These are phyloP conservation scores for Anethum foeniculum DNA, from an alignment of 140 eudicot species.

Conservation along the genomic window DNA sequence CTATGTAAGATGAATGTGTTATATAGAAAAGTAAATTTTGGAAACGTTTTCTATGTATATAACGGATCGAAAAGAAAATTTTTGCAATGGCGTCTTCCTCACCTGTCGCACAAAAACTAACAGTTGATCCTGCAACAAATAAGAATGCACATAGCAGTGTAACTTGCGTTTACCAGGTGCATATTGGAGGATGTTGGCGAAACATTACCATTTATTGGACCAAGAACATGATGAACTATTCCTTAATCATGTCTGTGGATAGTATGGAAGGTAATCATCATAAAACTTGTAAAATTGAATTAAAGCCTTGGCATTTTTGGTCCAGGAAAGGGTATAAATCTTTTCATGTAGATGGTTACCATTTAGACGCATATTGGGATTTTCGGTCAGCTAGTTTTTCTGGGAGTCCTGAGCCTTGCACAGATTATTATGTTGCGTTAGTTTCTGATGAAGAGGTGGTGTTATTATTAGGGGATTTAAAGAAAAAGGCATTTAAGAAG, in stretches of 20 bases:
- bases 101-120: constrained; percentile 11
- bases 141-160: constrained; percentile 59
- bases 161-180: constrained; percentile 54
- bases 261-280: background rate
- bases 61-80: background rate
- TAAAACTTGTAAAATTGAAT: background rate
- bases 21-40: background rate
- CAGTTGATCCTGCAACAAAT: background rate
- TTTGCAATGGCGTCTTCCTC: background rate
- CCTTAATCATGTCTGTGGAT: background rate
- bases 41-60: background rate
- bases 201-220: background rate
- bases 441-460: constrained; percentile 1
- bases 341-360: background rate
- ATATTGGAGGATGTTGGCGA: constrained; percentile 34
- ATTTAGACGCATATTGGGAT: background rate
- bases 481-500: background rate
- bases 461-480: constrained; percentile 7
- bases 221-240: constrained; percentile 10
- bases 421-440: background rate
- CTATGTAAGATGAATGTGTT: background rate
- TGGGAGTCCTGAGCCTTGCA: constrained; percentile 4
- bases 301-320: constrained; percentile 3
- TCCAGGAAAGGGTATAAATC: constrained; percentile 4
- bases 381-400: constrained; percentile 4